Evolutionary conservation across 495 filamentous ascomycete species (phyloP), one percentile per base, ranked within the genome.

Genomic region (Tuber microsphaerosporum): DNA sequence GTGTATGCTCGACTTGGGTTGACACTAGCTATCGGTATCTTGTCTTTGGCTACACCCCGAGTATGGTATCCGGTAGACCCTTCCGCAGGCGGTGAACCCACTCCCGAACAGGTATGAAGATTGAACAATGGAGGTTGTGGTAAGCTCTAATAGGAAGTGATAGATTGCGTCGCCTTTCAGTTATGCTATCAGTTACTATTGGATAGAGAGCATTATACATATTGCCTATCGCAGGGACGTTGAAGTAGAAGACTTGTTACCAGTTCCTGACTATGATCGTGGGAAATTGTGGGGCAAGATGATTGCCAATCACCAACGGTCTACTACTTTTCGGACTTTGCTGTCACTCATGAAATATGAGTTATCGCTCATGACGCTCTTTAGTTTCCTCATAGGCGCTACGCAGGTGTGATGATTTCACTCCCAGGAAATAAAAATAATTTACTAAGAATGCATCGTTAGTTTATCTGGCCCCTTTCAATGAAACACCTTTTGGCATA

Each of bases 1-100:
- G 71, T 80, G 37, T 80, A 82, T 46, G 71, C 76, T 44, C 73
- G 80, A 41, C 34, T 75, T 26, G 75, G 73, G 12, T 70, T 82
- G 43, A 70, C 80, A 31, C 20, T 82, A 26, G 45, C 68, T 17
- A 34, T 82, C 19, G 70, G 76, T 26, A 72, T 82, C 51, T 74
- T 74, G 31, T 42, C 73, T 14, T 45, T 82, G 34, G n/a, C 82
- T 14, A 82, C 80, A n/a, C 80, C 80, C 17, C 71, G 80, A 74
- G 37, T 82, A 44, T 82, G 80, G 80, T 82, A 82, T 68, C 80
- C 80, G 7, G 80, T 82, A 68, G 80, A 82, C 69, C 80, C 80
- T 44, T 82, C 74, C 43, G 73, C 77, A 31, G 71, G 70, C 42
- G 61, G 68, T 42, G 48, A 51, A 14, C 71, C 73, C 37, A 80